Conservation (phyloP, 345 rosid species). For the Lepidium africanum region DNA sequence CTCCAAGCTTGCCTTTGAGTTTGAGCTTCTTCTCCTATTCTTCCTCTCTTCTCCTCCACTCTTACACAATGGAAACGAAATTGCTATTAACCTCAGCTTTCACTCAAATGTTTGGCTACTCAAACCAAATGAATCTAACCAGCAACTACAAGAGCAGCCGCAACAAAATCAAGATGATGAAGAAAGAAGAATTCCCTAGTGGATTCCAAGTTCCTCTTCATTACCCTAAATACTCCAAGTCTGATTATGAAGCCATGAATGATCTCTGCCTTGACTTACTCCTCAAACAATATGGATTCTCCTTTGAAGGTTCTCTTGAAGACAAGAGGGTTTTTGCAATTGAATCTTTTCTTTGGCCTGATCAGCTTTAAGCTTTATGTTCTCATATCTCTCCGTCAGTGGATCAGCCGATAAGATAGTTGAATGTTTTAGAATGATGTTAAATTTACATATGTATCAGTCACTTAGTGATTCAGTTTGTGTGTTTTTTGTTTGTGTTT, state of each 20-base stretch:
- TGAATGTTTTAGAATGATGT: not conserved
- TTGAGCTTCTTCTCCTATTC: not conserved
- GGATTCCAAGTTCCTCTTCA: constrained; percentile 56
- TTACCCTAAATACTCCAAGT: constrained; percentile 41
- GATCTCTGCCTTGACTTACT: constrained; percentile 44
- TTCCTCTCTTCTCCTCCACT: not conserved
- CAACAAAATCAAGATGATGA: constrained; percentile 8
- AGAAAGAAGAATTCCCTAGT: constrained; percentile 29
- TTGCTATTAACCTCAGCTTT: constrained; percentile 27
- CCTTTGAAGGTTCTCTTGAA: constrained; percentile 29
- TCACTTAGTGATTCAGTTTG: not conserved
- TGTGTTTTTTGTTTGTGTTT: not conserved
- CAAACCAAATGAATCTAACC: not conserved
- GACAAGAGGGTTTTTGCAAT: constrained; percentile 48
- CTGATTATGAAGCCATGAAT: constrained; percentile 52
- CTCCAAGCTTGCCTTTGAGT: constrained; percentile 4
- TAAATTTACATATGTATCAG: not conserved
- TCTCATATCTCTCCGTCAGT: not conserved
- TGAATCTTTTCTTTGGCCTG: constrained; percentile 48
- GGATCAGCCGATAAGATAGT: not conserved
- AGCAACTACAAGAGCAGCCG: not conserved
- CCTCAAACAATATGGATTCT: constrained; percentile 43
- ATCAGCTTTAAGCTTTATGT: constrained; percentile 28
- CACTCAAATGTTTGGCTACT: constrained; percentile 29
- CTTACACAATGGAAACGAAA: constrained; percentile 29